Evolutionary conservation across 2,329 filamentous ascomycete species (phyloP).

Genomic region (Calonectria hongkongensis): DNA sequence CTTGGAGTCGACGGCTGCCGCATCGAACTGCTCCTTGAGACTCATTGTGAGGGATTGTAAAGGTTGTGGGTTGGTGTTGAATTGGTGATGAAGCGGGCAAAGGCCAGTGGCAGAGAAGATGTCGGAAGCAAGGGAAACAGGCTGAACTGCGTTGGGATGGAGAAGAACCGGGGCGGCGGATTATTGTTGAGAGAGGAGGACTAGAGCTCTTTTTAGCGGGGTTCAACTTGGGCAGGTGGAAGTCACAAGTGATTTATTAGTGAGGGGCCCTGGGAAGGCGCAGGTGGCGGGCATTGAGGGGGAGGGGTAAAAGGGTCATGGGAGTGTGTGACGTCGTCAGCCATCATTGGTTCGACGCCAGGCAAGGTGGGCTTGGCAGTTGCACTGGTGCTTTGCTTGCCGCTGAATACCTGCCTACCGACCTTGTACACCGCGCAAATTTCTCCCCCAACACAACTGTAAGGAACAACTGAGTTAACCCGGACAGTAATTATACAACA

Average conservation of each 20-base stretch:
- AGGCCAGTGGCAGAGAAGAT: background rate
- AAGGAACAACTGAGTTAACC: too few species aligned
- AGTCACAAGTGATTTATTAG: slow-evolving; percentile 37
- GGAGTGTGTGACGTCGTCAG: slow-evolving; percentile 39
- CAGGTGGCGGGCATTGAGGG: slow-evolving; percentile 19
- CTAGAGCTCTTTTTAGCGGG: slow-evolving; percentile 35
- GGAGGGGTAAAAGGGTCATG: slow-evolving; percentile 30
- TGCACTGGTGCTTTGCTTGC: background rate
- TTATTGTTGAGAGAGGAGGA: slow-evolving; percentile 41
- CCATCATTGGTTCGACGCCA: slow-evolving; percentile 31
- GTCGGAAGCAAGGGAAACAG: slow-evolving; percentile 20
- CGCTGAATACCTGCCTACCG: too few species aligned
- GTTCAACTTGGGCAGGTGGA: slow-evolving; percentile 29
- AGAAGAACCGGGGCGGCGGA: slow-evolving; percentile 38
- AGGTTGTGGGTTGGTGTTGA: slow-evolving; percentile 32
- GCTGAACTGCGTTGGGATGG: slow-evolving; percentile 35
- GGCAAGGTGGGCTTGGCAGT: slow-evolving; percentile 16
- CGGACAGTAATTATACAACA: too few species aligned
- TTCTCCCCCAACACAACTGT: too few species aligned
- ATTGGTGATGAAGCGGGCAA: slow-evolving; percentile 1
- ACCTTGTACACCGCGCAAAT: too few species aligned
- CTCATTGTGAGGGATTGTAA: slow-evolving; percentile 60
- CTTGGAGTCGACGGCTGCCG: slow-evolving; percentile 77
- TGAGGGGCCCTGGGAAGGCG: slow-evolving; percentile 27
- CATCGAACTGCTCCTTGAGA: slow-evolving; percentile 70